Evolutionary conservation across 2,329 filamentous ascomycete species (phyloP).

Genomic region (Nectriaceae sp.): DNA sequence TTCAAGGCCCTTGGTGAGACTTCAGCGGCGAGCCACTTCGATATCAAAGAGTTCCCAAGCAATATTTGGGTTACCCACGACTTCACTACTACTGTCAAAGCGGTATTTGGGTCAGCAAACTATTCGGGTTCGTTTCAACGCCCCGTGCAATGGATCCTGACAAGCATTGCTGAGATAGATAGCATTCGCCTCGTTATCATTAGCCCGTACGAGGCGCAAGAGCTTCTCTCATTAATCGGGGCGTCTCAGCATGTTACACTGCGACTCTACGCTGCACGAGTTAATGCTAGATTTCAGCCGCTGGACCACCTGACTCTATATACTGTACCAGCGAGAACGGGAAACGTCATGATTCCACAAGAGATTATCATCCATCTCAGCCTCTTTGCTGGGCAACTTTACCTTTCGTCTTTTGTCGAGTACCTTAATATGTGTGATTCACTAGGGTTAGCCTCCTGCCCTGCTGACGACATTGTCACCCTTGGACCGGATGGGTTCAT

Average conservation of each 20-base stretch:
- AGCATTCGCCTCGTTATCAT: constrained; percentile 32
- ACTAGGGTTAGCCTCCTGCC: constrained; percentile 48
- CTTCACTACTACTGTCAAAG: constrained; percentile 16
- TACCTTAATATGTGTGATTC: constrained; percentile 55
- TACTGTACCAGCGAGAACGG: constrained; percentile 5
- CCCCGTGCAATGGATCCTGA: constrained; percentile 25
- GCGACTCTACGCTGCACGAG: constrained; percentile 53
- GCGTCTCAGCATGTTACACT: constrained; percentile 39
- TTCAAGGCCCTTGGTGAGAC: constrained; percentile 18
- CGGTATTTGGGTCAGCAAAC: background rate
- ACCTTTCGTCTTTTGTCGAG: constrained; percentile 54
- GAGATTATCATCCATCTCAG: constrained; percentile 54
- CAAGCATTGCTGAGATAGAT: background rate
- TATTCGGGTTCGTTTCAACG: constrained; percentile 24
- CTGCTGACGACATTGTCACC: constrained; percentile 21
- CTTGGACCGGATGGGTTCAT: constrained; percentile 37
- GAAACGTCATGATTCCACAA: constrained; percentile 11
- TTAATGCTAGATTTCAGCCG: constrained; percentile 28
- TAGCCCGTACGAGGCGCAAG: constrained; percentile 62
- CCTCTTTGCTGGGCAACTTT: constrained; percentile 69
- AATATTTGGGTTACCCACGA: constrained; percentile 19
- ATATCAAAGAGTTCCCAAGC: constrained; percentile 13
- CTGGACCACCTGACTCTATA: constrained; percentile 23
- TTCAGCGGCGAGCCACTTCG: constrained; percentile 16
- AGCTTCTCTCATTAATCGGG: constrained; percentile 44